phyloP scores from a whole-genome alignment of 345 rosid species.

The Salix dunnii region DNA sequence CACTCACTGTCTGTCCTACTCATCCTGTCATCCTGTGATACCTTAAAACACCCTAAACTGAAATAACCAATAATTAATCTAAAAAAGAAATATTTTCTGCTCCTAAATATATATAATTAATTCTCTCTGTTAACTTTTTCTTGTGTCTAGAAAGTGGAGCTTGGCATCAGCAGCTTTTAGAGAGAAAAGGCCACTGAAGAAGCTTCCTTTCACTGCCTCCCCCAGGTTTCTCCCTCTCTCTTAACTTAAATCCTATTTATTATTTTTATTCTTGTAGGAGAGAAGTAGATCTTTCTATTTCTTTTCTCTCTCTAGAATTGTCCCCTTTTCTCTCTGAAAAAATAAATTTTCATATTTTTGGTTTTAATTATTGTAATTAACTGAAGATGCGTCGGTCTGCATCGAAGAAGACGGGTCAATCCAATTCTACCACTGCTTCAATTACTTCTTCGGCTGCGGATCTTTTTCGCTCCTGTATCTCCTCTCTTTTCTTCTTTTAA shows the following conservation, averaged over 20 bases:
- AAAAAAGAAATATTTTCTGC: not conserved
- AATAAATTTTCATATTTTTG: not conserved
- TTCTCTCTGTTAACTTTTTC: not conserved
- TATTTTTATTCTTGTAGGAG: not conserved
- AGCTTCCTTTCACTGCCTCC: not conserved
- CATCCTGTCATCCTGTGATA: not conserved
- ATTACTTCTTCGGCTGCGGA: slow-evolving; percentile 62
- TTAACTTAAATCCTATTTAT: not conserved
- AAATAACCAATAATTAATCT: not conserved
- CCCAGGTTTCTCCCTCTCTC: not conserved
- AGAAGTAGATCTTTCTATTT: not conserved
- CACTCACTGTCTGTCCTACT: not conserved
- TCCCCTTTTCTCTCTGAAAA: slow-evolving; percentile 23
- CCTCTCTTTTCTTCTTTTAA: not conserved
- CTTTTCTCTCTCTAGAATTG: not conserved
- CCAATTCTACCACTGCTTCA: slow-evolving; percentile 53
- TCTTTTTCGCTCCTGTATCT: slow-evolving; percentile 86
- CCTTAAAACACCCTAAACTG: not conserved
- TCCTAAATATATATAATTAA: not conserved
- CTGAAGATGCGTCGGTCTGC: slow-evolving; percentile 85
- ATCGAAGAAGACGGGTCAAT: slow-evolving; percentile 71
- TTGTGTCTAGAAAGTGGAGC: not conserved
- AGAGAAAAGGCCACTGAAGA: not conserved
- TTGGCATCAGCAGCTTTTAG: not conserved
- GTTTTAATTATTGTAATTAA: slow-evolving; percentile 2